phyloP scores from a whole-genome alignment of 768 basidiomycete genomes.

The Candolleomyces efflorescens region DNA sequence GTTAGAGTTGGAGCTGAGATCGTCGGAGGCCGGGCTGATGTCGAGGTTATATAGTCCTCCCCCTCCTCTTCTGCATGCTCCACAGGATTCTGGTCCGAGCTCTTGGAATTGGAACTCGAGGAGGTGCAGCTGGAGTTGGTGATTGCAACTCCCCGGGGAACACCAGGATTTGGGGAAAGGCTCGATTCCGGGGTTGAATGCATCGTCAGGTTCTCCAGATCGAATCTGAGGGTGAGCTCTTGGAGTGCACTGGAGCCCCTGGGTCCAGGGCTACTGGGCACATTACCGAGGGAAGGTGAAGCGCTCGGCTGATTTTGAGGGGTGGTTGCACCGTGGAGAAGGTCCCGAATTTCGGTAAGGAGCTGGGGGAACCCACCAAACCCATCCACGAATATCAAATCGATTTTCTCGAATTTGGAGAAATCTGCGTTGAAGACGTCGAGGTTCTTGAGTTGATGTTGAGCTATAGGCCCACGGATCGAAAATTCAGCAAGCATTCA shows the following conservation, averaged over 20 bases:
- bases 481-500: background rate
- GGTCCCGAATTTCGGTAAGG: background rate
- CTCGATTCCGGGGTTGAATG: background rate
- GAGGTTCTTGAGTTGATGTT: background rate
- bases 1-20: background rate
- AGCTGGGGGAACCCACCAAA: background rate
- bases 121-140: no score
- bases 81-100: no score
- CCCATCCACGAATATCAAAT: background rate
- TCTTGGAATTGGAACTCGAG: no score
- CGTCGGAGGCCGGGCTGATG: no score
- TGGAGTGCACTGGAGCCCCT: background rate
- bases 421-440: background rate
- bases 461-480: background rate
- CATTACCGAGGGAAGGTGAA: background rate
- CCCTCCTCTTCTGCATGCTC: no score
- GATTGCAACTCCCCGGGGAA: background rate
- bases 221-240: background rate
- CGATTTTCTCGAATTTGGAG: background rate
- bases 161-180: background rate
- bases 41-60: no score
- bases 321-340: background rate
- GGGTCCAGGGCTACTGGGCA: background rate
- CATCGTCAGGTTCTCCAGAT: slow-evolving; percentile 1
- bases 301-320: background rate